Percentiles rank a stretch among this genome's conserved stretches.
Evolutionary conservation across 176 grass and related monocot species (phyloP).

Genomic region (Dendrocalamus sinicus): DNA sequence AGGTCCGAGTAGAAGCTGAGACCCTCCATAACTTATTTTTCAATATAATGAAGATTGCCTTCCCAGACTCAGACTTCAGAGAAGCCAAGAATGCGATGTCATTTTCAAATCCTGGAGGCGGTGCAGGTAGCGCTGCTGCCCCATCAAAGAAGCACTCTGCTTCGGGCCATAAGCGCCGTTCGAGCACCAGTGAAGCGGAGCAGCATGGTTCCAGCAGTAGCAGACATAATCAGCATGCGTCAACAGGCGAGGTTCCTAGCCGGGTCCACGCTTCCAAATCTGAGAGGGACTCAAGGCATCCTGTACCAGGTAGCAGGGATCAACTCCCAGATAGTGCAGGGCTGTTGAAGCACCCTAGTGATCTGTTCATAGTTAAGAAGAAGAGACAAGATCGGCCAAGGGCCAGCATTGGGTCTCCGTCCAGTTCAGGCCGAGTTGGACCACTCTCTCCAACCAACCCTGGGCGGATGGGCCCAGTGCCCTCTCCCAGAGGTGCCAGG

Average conservation of each 20-base stretch:
- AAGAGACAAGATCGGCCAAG: slow-evolving; percentile 82
- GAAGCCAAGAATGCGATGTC: slow-evolving; percentile 65
- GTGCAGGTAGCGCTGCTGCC: slow-evolving; percentile 34
- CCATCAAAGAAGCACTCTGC: slow-evolving; percentile 49
- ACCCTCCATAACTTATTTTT: slow-evolving; percentile 88
- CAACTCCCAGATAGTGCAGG: slow-evolving; percentile 44
- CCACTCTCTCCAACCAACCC: slow-evolving; percentile 61
- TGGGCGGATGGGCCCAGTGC: slow-evolving; percentile 49
- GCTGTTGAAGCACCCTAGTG: slow-evolving; percentile 67
- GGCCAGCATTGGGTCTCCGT: slow-evolving; percentile 53
- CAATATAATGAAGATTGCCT: slow-evolving; percentile 97
- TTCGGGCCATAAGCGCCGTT: slow-evolving; percentile 51
- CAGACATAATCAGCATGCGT: slow-evolving; percentile 35
- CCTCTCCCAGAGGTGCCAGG: slow-evolving; percentile 62
- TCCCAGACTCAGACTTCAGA: slow-evolving; percentile 90
- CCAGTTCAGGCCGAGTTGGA: slow-evolving; percentile 67
- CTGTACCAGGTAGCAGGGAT: slow-evolving; percentile 49
- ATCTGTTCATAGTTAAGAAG: slow-evolving; percentile 92
- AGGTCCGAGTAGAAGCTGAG: slow-evolving; percentile 81
- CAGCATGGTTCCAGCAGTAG: slow-evolving; percentile 39
- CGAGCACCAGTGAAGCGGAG: slow-evolving; percentile 42
- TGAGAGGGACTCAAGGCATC: slow-evolving; percentile 57
- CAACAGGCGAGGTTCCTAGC: slow-evolving; percentile 39
- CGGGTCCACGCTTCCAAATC: slow-evolving; percentile 52
- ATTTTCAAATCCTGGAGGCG: slow-evolving; percentile 60